A percentile compares a stretch with the other conserved stretches of the same genome.
Evolutionary conservation across 2,329 filamentous ascomycete species (phyloP).

Genomic region (Claviceps maximensis): DNA sequence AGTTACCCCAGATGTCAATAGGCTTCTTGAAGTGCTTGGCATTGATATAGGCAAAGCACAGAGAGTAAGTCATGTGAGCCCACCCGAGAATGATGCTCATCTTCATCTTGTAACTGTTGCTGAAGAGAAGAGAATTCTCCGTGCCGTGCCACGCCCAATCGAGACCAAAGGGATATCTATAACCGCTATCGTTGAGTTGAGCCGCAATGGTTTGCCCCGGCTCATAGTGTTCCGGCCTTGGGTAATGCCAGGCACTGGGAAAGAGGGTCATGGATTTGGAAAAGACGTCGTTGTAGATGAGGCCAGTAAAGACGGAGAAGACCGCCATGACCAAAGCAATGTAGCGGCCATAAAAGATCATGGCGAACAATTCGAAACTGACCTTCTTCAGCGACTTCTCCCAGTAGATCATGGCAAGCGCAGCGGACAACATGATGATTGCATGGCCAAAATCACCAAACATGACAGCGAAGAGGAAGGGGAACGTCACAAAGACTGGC

Average conservation of each 20-base stretch:
- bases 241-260: slow-evolving; percentile 77
- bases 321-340: slow-evolving; percentile 97
- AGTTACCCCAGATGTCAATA: slow-evolving; percentile 95
- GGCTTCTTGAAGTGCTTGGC: slow-evolving; percentile 88
- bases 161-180: slow-evolving; percentile 89
- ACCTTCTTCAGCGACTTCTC: slow-evolving; percentile 91
- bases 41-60: slow-evolving; percentile 86
- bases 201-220: slow-evolving; percentile 52
- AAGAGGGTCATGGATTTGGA: slow-evolving; percentile 87
- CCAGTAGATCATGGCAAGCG: slow-evolving; percentile 89
- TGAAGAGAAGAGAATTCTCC: slow-evolving; percentile 89
- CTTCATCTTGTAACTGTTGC: slow-evolving; percentile 99
- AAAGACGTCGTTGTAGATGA: slow-evolving; percentile 97
- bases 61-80: slow-evolving; percentile 97
- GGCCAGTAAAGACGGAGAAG: slow-evolving; percentile 92
- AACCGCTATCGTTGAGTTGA: slow-evolving; percentile 50
- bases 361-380: slow-evolving; percentile 82
- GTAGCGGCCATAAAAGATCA: slow-evolving; percentile 98
- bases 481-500: slow-evolving; percentile 92
- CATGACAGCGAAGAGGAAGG: slow-evolving; percentile 99
- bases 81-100: slow-evolving; percentile 95
- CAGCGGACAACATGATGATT: slow-evolving; percentile 71
- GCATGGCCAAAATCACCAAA: slow-evolving; percentile 97
- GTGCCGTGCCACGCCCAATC: slow-evolving; percentile 96
- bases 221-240: slow-evolving; percentile 52